Conservation (phyloP, 306 rosid species). For the Lagenaria siceraria region DNA sequence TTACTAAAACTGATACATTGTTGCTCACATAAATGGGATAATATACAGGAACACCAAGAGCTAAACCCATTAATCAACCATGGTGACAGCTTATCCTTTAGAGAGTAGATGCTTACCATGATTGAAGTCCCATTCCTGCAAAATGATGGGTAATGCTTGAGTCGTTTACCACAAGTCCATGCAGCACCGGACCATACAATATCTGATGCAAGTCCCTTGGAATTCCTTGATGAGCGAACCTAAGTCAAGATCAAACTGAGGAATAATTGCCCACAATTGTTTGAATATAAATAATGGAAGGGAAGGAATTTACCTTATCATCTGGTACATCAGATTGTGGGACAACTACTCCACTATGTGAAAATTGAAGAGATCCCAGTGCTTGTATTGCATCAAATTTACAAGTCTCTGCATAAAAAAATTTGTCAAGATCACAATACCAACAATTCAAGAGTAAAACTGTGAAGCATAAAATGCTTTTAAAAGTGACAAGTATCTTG, state of each 20-base stretch:
- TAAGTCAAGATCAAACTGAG: constrained; percentile 22
- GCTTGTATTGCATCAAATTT: constrained; percentile 30
- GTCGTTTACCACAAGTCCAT: constrained; percentile 92
- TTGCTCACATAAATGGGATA: neutral
- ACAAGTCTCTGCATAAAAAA: constrained; percentile 31
- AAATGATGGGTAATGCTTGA: constrained; percentile 80
- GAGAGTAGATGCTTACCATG: constrained; percentile 37
- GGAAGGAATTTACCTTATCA: constrained; percentile 28
- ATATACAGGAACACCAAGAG: neutral
- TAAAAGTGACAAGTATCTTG: neutral
- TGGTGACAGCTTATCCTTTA: neutral
- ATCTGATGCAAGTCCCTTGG: constrained; percentile 50
- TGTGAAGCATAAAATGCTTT: neutral
- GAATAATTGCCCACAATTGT: neutral
- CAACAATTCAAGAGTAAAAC: neutral
- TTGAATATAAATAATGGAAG: neutral
- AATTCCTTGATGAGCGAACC: constrained; percentile 41
- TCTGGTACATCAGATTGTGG: constrained; percentile 26
- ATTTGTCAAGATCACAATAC: neutral
- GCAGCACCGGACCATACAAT: constrained; percentile 91
- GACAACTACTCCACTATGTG: constrained; percentile 23
- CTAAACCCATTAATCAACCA: neutral
- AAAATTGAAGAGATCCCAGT: constrained; percentile 23
- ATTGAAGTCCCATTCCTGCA: constrained; percentile 80
- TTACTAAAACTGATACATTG: neutral